phyloP scores from a whole-genome alignment of 2,329 filamentous ascomycete genomes.

The Calonectria multiphialidica region DNA sequence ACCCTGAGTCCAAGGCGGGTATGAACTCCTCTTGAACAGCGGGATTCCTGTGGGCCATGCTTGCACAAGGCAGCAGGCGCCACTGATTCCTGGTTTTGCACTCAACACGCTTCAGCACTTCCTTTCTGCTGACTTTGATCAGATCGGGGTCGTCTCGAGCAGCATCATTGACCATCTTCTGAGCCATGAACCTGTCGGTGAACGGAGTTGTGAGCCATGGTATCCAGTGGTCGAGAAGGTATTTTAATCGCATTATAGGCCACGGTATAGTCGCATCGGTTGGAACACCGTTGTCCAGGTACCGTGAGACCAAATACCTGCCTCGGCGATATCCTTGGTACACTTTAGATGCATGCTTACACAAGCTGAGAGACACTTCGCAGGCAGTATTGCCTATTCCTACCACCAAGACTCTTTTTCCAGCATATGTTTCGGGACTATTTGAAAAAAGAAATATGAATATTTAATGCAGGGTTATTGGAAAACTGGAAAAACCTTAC shows the following conservation, averaged over 20 bases:
- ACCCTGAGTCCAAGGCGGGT: background rate
- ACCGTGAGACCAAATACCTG: background rate
- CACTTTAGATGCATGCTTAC: background rate
- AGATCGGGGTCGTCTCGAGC: background rate
- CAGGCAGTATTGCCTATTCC: background rate
- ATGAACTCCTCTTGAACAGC: background rate
- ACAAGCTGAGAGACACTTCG: background rate
- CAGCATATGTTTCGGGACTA: background rate
- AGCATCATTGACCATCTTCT: background rate
- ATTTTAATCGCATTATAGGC: background rate
- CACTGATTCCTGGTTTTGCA: background rate
- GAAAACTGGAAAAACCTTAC: background rate
- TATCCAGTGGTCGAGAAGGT: background rate
- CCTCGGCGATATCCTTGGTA: background rate
- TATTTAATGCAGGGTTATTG: background rate
- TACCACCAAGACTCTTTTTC: background rate
- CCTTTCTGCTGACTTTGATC: background rate
- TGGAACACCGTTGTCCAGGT: background rate
- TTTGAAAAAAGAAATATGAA: background rate
- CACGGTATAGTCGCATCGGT: background rate
- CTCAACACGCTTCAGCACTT: background rate
- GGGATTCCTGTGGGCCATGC: background rate
- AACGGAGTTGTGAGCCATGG: background rate
- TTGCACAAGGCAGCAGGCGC: background rate
- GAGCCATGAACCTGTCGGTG: background rate